Evolutionary conservation across 345 rosid genomes (phyloP).

Genomic region (Lepidium aucheri): DNA sequence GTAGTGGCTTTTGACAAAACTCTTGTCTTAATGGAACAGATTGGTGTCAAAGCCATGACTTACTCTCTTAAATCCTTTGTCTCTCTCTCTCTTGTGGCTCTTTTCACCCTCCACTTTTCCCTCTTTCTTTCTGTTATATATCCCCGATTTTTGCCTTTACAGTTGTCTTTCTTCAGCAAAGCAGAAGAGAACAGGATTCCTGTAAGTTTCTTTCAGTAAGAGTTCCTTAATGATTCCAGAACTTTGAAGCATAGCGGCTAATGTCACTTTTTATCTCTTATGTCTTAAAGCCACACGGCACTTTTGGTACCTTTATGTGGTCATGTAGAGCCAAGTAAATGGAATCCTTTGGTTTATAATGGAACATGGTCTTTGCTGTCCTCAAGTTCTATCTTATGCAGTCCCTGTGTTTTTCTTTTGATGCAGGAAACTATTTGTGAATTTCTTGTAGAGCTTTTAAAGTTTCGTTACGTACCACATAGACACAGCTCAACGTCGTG

Average conservation of each 20-base stretch:
- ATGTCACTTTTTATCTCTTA: neutral
- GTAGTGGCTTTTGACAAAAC: neutral
- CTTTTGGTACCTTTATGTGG: neutral
- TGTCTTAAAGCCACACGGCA: slow-evolving; percentile 3
- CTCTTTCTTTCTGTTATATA: neutral
- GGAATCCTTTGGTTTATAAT: neutral
- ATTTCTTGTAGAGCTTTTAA: neutral
- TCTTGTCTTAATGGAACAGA: neutral
- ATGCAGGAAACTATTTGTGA: slow-evolving; percentile 5
- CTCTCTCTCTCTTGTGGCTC: neutral
- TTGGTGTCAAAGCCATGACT: neutral
- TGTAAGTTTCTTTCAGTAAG: slow-evolving; percentile 6
- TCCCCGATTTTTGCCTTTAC: neutral
- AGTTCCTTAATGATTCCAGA: neutral
- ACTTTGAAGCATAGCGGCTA: slow-evolving; percentile 20
- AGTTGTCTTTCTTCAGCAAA: slow-evolving; percentile 10
- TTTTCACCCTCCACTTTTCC: neutral
- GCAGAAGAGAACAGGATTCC: slow-evolving; percentile 27
- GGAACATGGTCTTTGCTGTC: neutral
- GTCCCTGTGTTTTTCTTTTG: neutral
- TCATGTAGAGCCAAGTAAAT: slow-evolving; percentile 4
- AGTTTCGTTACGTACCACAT: neutral
- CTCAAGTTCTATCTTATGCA: neutral
- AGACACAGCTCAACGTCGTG: neutral
- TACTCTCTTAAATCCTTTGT: neutral